These are phyloP conservation scores for Mycena olivaceomarginata DNA, from an alignment of 768 basidiomycete genomes.

Conservation along the genomic window DNA sequence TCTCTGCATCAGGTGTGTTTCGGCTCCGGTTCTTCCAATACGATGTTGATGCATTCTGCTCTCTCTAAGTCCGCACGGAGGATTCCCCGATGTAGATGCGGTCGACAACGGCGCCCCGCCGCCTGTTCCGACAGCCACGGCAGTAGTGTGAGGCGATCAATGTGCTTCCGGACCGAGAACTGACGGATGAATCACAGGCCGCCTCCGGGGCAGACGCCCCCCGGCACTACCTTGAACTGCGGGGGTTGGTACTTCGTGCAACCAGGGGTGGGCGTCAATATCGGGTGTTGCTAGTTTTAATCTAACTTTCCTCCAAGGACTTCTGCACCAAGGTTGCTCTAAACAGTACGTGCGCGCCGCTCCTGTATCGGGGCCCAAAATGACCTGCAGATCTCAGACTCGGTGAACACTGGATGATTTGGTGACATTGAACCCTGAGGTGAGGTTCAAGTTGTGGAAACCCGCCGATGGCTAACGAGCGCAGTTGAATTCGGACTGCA, in stretches of 20 bases:
- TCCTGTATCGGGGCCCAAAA: too few species aligned
- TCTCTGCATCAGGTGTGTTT: constrained; percentile 20
- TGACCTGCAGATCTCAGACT: background rate
- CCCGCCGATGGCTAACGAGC: too few species aligned
- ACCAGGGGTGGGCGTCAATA: background rate
- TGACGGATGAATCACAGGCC: background rate
- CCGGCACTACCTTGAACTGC: constrained; percentile 28
- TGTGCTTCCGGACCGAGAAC: too few species aligned
- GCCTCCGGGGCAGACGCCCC: constrained; percentile 26
- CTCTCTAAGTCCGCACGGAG: constrained; percentile 25
- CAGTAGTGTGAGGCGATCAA: constrained; percentile 8
- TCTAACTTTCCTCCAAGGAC: background rate
- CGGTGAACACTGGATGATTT: constrained; percentile 28
- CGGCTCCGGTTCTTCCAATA: constrained; percentile 6
- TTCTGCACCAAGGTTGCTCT: constrained; percentile 32
- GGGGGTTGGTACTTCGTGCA: constrained; percentile 31
- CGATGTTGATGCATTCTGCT: constrained; percentile 40
- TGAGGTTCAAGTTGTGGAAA: background rate
- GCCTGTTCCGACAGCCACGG: constrained; percentile 25
- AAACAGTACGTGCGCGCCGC: constrained; percentile 3
- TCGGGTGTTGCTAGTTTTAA: too few species aligned
- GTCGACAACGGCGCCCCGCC: background rate
- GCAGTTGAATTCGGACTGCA: constrained; percentile 20
- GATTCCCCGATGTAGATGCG: constrained; percentile 21
- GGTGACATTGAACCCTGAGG: constrained; percentile 21